Base-by-base conservation (phyloP, 2,329 filamentous ascomycete genomes). In the Sporothrix inflata region DNA sequence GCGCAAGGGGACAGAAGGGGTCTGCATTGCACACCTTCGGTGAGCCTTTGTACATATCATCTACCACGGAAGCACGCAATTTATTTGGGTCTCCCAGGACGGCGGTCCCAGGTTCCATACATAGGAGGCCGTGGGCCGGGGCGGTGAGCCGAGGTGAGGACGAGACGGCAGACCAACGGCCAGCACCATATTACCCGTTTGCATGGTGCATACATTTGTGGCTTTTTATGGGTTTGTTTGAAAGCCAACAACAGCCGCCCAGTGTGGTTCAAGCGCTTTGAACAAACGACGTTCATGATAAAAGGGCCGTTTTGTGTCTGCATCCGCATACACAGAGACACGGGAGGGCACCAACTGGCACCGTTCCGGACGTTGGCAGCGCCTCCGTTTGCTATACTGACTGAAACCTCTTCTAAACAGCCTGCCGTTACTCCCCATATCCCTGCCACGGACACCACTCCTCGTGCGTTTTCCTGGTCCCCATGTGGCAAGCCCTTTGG, bases 401-500 rank as follows among this genome's bases (percentile, higher is more conserved):
- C 6, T 34, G 19, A 45, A 53, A 16, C 3, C n/a, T 42, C 45
- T 19, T 7, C 60, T n/a, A 11, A 40, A 14, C 21, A 19, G 9
- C 34, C n/a, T 11, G 30, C 38, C 57, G 34, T 42, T 40, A 7
- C 34, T 61, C 2, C 34, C 42, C 63, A 66, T 49, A 19, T 49
- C 45, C 27, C 3, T 67, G 45, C 45, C 8, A 24, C 27, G 24
- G 11, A 67, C 42, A 67, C 27, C 14, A 8, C 5, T n/a, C 27
- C 34, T 55, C 49, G 47, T 69, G 2, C 34, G 19, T n/a, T 55
- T 27, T 30, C 53, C 19, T 7, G 55, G 11, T 27, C 21, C 11
- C 68, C 55, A 70, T 70, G 55, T 70, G 68, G 68, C 42, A 61
- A 7, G 42, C 67, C 53, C 38, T 60, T 60, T 60, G 21, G 38